Percentiles rank a stretch among this genome's conserved stretches.
Evolutionary conservation across 805 yeast genomes (phyloP).

Genomic region (Candida maesae): DNA sequence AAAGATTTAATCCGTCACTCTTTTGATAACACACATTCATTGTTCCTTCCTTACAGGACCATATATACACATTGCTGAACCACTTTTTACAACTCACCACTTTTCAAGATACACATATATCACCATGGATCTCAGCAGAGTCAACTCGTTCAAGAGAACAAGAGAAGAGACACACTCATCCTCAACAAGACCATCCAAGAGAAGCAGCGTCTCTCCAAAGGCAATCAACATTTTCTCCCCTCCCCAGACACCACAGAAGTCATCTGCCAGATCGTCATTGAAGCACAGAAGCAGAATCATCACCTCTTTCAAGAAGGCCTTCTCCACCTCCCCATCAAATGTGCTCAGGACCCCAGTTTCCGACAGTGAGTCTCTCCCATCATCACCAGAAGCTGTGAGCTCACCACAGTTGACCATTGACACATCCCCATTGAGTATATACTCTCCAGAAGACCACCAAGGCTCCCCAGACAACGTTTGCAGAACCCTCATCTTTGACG

Average conservation of each 20-base stretch:
- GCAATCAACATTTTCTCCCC: slow-evolving; percentile 8
- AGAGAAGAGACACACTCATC: slow-evolving; percentile 15
- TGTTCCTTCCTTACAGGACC: too few species aligned
- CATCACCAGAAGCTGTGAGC: slow-evolving; percentile 6
- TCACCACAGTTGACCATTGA: slow-evolving; percentile 4
- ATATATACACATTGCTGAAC: too few species aligned
- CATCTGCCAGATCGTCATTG: slow-evolving; percentile 8
- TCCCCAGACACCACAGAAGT: slow-evolving; percentile 18
- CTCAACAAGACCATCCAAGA: slow-evolving; percentile 19
- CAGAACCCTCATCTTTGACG: slow-evolving; percentile 9
- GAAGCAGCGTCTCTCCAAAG: slow-evolving; percentile 14
- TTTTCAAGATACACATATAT: background rate
- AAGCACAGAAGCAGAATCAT: slow-evolving; percentile 17
- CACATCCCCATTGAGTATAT: slow-evolving; percentile 5
- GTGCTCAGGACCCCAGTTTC: slow-evolving; percentile 17
- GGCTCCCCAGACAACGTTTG: slow-evolving; percentile 1
- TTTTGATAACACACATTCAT: background rate
- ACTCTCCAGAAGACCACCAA: slow-evolving; percentile 4
- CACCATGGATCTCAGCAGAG: slow-evolving; percentile 12
- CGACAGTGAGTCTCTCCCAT: slow-evolving; percentile 6
- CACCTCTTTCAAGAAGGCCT: slow-evolving; percentile 24
- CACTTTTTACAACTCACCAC: too few species aligned
- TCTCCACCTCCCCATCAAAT: slow-evolving; percentile 9
- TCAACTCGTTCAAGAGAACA: slow-evolving; percentile 21
- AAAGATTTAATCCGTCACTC: slow-evolving; percentile 11